Evolutionary conservation across 2,329 filamentous ascomycete species (phyloP), one percentile per base, ranked within the genome.

Genomic region (Blastomyces silverae): DNA sequence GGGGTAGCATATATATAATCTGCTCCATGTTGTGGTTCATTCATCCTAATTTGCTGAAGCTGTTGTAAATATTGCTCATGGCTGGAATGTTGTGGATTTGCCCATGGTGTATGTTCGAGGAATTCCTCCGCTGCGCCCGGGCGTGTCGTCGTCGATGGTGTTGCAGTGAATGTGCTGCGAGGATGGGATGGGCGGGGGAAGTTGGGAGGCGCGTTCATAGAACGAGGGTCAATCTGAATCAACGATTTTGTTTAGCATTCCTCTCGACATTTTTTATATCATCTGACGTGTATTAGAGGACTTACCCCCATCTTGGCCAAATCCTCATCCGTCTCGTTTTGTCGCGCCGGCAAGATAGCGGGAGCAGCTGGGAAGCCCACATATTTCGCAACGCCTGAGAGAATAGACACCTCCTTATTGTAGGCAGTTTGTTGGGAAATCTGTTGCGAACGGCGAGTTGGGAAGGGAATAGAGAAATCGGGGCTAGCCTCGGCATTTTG

Each of bases 301-400:
- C 87, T 82, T 81, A 97, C 92, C 73, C 89, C 89, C 82, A 99
- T 97, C 70, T 89, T 89, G 74, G 89, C 87, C 68, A 97, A 81
- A 78, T 99, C 94, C 61, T 93, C 89, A 64, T 96, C 91, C 58
- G 94, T 78, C 72, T 97, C 91, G 13, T 84, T 81, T 28, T 84
- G 77, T 48, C 88, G 87, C 34, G 90, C 89, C 53, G 89, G 84
- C 65, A 82, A 82, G 77, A 99, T 88, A 44, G 90, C 84, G 25
- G 94, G 94, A n/a, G 92, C 94, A 42, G 93, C 92, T 46, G 94
- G 94, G 78, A 99, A 99, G 31, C 94, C 94, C 72, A 96, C 88
- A 75, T 97, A 92, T 78, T 97, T 97, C 46, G 93, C 92, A 62
- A 97, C 83, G 48, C 93, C 93, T 6, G 92, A 88, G 65, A 99